Evolutionary conservation across 768 basidiomycete genomes (phyloP), one percentile per base, ranked within the genome.

Genomic region (Panaeolus papilionaceus): DNA sequence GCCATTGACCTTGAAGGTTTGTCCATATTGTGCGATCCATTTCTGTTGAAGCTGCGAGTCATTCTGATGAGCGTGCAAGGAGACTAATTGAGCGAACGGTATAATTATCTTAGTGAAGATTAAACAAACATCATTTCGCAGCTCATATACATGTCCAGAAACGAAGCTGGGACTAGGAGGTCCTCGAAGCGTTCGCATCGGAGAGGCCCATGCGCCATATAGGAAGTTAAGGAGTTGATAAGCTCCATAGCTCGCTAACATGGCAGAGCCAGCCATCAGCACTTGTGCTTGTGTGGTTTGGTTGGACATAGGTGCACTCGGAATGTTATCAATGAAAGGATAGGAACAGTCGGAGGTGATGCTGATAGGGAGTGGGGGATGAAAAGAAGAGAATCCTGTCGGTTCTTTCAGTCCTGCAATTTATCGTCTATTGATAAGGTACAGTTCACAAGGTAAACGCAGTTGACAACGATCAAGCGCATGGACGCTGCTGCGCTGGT

Each of bases 141-240:
- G 77, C 3, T 82, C 78, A 37, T 68, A 71, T 51, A 84, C 38
- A 70, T 86, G 81, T 9, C 87, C 87, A 64, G 73, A 85, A 11
- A 88, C 61, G 68, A 75, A 77, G 69, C 78, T 82, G 4, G 76
- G 63, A 58, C 71, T 80, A 33, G 79, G 75, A 0, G 86, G 87
- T 1, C 86, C 86, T 0, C 79, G 86, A 16, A 88, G 75, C 64
- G 79, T 63, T 12, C 79, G 79, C 10, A 86, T 71, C 0, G 82
- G 78, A 2, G 84, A 83, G 23, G 69, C 75, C 54, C 72, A 72
- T 18, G 75, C 71, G 2, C 58, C 62, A 63, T 79, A 79, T 26
- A 80, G 20, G 33, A 33, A 58, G 33, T 14, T 28, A 14, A 58
- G 33, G 12, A 37, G 14, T 7, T 37, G 54, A 37, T 58, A 58